These are phyloP conservation scores for Cladosporium sp. DNA, from an alignment of 2,329 filamentous ascomycete genomes.

Conservation along the genomic window DNA sequence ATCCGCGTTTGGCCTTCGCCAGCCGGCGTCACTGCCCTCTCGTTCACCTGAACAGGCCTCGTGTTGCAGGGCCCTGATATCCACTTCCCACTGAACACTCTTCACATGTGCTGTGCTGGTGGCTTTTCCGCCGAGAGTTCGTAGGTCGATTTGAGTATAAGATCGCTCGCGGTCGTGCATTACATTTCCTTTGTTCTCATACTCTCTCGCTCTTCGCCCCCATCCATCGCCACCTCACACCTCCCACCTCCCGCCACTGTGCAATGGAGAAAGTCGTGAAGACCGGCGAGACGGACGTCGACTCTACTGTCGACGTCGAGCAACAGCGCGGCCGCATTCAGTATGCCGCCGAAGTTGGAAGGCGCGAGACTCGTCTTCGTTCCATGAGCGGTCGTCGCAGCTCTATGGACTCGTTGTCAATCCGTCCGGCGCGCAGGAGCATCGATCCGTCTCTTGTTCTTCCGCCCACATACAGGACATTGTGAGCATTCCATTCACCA, in stretches of 20 bases:
- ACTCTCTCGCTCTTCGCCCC: background rate
- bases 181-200: background rate
- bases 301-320: slow-evolving; percentile 10
- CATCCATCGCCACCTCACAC: background rate
- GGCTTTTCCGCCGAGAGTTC: background rate
- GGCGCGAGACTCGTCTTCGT: slow-evolving; percentile 24
- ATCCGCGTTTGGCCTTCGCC: background rate
- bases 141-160: background rate
- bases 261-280: slow-evolving; percentile 7
- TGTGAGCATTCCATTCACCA: slow-evolving; percentile 22
- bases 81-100: background rate
- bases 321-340: slow-evolving; percentile 8
- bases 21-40: background rate
- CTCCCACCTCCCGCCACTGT: background rate
- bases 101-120: background rate
- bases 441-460: slow-evolving; percentile 41
- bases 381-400: slow-evolving; percentile 8
- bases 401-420: slow-evolving; percentile 32
- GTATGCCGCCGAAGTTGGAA: slow-evolving; percentile 34
- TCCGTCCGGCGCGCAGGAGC: slow-evolving; percentile 32
- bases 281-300: slow-evolving; percentile 4
- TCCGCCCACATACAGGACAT: slow-evolving; percentile 42
- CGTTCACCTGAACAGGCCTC: background rate
- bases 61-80: background rate
- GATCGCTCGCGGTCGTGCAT: background rate